A percentile compares a stretch with the other conserved stretches of the same genome.
These are phyloP conservation scores for Obelidium mucronatum DNA, from an alignment of 192 early-diverging fungal genomes.

Conservation along the genomic window DNA sequence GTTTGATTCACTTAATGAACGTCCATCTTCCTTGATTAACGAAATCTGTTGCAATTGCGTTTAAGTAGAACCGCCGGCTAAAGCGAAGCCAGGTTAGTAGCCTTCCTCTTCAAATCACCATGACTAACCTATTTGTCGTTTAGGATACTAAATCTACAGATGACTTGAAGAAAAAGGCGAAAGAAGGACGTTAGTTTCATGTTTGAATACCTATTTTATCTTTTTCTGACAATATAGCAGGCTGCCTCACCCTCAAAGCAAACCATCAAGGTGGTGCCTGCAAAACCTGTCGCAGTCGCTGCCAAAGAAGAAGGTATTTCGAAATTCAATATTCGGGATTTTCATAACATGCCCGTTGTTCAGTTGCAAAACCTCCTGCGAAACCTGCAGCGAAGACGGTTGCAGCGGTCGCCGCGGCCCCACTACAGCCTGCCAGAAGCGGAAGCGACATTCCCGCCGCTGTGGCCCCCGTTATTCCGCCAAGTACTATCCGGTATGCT, in stretches of 20 bases:
- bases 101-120: not conserved
- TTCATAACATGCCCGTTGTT: not conserved
- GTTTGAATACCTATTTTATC: not conserved
- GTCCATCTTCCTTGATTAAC: no score
- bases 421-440: not conserved
- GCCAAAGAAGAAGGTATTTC: slow-evolving; percentile 50
- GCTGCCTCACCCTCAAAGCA: slow-evolving; percentile 14
- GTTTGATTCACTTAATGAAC: not conserved
- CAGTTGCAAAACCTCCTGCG: not conserved
- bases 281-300: slow-evolving; percentile 37
- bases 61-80: no score
- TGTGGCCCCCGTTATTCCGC: slow-evolving; percentile 32
- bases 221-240: slow-evolving; percentile 7
- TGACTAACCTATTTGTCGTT: not conserved
- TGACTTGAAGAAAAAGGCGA: slow-evolving; percentile 28
- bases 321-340: not conserved
- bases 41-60: no score
- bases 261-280: slow-evolving; percentile 29
- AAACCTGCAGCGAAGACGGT: not conserved
- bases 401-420: not conserved
- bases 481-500: slow-evolving; percentile 31
- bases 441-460: slow-evolving; percentile 22
- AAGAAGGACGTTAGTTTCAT: slow-evolving; percentile 24
- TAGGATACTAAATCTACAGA: slow-evolving; percentile 29
- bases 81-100: no score